Conservation (phyloP, 106 monocot genomes). For the Acorus gramineus region DNA sequence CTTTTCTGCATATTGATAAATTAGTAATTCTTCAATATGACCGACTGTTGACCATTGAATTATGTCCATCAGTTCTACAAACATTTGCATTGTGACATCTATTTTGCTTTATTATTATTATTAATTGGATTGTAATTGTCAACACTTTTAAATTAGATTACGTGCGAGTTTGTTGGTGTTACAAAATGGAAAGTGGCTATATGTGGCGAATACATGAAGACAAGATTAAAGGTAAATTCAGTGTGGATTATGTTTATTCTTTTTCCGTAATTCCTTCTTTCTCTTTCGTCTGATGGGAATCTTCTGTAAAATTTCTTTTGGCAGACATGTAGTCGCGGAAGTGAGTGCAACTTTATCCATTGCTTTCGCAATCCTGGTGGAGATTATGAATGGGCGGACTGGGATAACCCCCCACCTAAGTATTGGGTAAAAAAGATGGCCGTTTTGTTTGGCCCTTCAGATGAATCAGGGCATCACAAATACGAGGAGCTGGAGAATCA, state of each 20-base stretch:
- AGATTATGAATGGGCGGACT: slow-evolving; percentile 99
- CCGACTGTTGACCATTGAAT: no score
- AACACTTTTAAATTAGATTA: slow-evolving; percentile 32
- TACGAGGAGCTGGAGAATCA: slow-evolving; percentile 19
- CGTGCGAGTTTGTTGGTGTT: slow-evolving; percentile 76
- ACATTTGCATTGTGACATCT: no score
- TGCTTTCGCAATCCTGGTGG: slow-evolving; percentile 98
- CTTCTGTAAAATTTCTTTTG: neutral
- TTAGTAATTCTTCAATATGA: no score
- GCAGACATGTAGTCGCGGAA: slow-evolving; percentile 89
- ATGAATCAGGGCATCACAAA: slow-evolving; percentile 27
- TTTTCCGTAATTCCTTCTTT: neutral
- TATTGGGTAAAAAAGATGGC: slow-evolving; percentile 88
- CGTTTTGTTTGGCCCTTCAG: slow-evolving; percentile 63
- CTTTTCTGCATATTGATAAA: no score
- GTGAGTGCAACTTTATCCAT: slow-evolving; percentile 92
- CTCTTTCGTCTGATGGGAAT: neutral
- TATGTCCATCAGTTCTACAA: no score
- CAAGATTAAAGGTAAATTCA: slow-evolving; percentile 69
- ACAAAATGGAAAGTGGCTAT: slow-evolving; percentile 97
- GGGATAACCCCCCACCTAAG: slow-evolving; percentile 90
- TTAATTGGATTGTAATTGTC: no score
- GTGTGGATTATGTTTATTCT: neutral
- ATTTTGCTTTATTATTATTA: no score
- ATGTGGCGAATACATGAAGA: slow-evolving; percentile 96